A percentile compares a stretch with the other conserved stretches of the same genome.
phyloP scores from a whole-genome alignment of 2,329 filamentous ascomycete genomes.

The Fusarium kyushuense region DNA sequence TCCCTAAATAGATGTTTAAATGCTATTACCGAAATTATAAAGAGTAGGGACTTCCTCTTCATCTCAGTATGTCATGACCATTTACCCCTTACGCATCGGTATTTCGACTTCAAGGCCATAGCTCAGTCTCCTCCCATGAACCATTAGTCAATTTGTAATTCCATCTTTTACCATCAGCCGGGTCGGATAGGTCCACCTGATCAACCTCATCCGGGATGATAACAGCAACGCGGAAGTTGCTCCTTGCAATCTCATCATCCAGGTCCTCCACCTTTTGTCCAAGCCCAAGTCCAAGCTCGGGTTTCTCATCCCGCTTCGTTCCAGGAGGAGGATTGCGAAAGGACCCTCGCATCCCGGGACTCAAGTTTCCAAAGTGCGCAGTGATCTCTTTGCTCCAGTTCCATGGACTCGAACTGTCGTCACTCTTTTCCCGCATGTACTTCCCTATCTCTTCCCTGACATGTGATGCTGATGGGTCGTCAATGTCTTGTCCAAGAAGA shows the following conservation, averaged over 20 bases:
- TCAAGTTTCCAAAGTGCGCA: conserved; percentile 90
- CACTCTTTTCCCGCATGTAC: conserved; percentile 67
- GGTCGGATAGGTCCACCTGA: conserved; percentile 76
- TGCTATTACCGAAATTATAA: neutral
- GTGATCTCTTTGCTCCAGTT: conserved; percentile 84
- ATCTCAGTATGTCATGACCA: neutral
- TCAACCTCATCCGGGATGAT: conserved; percentile 84
- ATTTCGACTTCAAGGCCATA: conserved; percentile 68
- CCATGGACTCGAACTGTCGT: conserved; percentile 67
- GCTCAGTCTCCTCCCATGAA: conserved; percentile 75
- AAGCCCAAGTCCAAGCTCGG: conserved; percentile 57
- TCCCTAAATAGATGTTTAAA: neutral
- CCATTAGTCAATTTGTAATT: conserved; percentile 70
- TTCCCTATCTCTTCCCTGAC: conserved; percentile 70
- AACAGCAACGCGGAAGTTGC: conserved; percentile 85
- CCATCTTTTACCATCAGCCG: conserved; percentile 72
- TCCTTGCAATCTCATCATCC: conserved; percentile 75
- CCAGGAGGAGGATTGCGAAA: conserved; percentile 81
- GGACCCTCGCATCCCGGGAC: conserved; percentile 80
- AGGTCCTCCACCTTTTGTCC: conserved; percentile 78
- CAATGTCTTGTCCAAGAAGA: conserved; percentile 77
- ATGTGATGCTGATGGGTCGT: conserved; percentile 57
- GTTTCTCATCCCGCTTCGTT: conserved; percentile 64
- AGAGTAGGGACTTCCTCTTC: neutral
- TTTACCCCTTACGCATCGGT: neutral